Evolutionary conservation across 2,329 filamentous ascomycete genomes (phyloP).

Genomic region (Fusarium humuli): DNA sequence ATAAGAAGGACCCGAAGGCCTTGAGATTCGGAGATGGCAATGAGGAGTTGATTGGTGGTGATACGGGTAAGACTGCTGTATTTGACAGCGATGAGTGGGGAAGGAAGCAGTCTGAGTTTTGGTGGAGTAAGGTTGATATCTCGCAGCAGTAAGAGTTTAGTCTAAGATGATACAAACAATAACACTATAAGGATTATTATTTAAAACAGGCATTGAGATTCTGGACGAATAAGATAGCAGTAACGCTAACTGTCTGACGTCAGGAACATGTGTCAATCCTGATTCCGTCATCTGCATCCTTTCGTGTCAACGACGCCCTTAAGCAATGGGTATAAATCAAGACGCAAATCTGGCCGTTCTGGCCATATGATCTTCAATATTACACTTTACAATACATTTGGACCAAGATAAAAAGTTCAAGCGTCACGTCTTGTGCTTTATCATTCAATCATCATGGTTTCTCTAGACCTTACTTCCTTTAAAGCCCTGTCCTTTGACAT

Average conservation of each 20-base stretch:
- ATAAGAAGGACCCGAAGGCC: conserved; percentile 43
- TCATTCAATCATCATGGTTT: not conserved
- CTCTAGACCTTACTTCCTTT: conserved; percentile 1
- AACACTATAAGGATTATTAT: too few species aligned
- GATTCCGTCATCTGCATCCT: not conserved
- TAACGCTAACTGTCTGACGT: not conserved
- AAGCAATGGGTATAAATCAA: not conserved
- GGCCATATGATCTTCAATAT: rapidly evolving
- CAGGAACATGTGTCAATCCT: not conserved
- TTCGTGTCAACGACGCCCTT: conserved; percentile 20
- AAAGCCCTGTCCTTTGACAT: conserved; percentile 18
- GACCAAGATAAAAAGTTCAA: rapidly evolving
- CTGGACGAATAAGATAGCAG: not conserved
- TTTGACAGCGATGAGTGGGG: conserved; percentile 57
- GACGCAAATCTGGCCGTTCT: not conserved
- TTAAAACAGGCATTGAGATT: too few species aligned
- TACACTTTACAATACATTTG: rapidly evolving
- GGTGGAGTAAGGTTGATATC: conserved; percentile 57
- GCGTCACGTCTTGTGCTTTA: rapidly evolving
- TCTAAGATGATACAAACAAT: not conserved
- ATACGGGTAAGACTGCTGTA: conserved; percentile 51
- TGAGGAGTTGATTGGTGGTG: conserved; percentile 60
- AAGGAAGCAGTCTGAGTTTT: conserved; percentile 58
- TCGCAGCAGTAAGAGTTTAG: conserved; percentile 47
- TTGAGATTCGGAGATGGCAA: conserved; percentile 61